Conservation (phyloP, 2,329 filamentous ascomycete genomes). For the Fusarium verticillioides region DNA sequence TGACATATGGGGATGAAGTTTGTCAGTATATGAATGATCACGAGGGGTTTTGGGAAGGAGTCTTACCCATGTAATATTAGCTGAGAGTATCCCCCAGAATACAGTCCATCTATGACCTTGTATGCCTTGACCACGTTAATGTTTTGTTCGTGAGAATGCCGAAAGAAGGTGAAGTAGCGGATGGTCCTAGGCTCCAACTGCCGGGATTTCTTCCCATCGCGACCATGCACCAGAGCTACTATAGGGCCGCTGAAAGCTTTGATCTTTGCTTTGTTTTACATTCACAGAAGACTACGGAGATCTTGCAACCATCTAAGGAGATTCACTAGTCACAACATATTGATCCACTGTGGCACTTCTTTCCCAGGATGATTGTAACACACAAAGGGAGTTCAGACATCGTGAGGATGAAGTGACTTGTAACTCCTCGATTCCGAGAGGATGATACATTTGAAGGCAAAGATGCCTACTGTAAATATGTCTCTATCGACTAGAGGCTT, state of each 20-base stretch:
- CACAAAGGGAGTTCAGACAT: neutral
- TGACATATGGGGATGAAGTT: neutral
- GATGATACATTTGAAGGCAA: too few species aligned
- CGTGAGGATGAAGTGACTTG: neutral
- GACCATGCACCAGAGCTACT: neutral
- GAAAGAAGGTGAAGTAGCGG: neutral
- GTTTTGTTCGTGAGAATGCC: too few species aligned
- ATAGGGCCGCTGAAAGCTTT: neutral
- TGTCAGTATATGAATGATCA: neutral
- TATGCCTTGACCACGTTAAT: too few species aligned
- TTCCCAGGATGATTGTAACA: neutral
- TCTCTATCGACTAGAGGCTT: fast-evolving
- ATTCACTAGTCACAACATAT: fast-evolving
- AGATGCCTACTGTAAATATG: neutral
- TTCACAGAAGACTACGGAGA: too few species aligned
- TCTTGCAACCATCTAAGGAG: fast-evolving
- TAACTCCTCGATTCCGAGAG: neutral
- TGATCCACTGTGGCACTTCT: neutral
- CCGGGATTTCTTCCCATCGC: neutral
- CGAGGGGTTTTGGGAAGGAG: neutral
- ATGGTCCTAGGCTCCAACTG: too few species aligned
- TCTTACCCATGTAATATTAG: neutral
- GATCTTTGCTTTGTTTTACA: neutral
- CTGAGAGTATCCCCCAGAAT: neutral
- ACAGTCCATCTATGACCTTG: neutral